These are phyloP conservation scores for Sphenostylis stenocarpa DNA, from an alignment of 306 rosid genomes.

Conservation along the genomic window DNA sequence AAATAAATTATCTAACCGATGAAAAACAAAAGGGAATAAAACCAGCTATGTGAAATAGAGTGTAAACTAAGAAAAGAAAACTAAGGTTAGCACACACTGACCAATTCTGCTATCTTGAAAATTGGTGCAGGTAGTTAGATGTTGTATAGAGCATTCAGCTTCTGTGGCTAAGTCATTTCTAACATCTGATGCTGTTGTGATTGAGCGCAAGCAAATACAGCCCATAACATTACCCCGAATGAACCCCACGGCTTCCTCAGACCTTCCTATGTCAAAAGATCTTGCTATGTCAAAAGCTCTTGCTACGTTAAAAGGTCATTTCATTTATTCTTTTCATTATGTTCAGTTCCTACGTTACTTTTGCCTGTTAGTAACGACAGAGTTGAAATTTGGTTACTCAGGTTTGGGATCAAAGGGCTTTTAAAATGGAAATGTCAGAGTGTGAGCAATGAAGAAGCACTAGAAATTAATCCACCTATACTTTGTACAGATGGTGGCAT, in stretches of 20 bases:
- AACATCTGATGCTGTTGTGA: conserved; percentile 81
- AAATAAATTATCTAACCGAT: neutral
- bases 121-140: conserved; percentile 75
- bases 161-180: conserved; percentile 82
- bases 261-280: neutral
- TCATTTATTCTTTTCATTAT: neutral
- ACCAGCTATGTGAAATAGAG: neutral
- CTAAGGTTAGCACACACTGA: neutral
- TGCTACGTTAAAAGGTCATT: neutral
- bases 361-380: neutral
- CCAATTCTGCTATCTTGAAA: neutral
- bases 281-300: too few species aligned
- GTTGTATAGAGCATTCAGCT: conserved; percentile 91
- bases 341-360: neutral
- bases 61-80: too few species aligned
- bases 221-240: conserved; percentile 41
- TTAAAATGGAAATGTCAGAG: conserved; percentile 28
- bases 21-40: neutral
- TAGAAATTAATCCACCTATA: neutral
- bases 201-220: conserved; percentile 51
- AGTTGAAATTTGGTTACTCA: conserved; percentile 35
- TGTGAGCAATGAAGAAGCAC: neutral
- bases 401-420: conserved; percentile 53
- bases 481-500: conserved; percentile 12
- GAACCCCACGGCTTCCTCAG: conserved; percentile 50